Conservation (phyloP, 2,329 filamentous ascomycete species). For the Talaromyces islandicus region DNA sequence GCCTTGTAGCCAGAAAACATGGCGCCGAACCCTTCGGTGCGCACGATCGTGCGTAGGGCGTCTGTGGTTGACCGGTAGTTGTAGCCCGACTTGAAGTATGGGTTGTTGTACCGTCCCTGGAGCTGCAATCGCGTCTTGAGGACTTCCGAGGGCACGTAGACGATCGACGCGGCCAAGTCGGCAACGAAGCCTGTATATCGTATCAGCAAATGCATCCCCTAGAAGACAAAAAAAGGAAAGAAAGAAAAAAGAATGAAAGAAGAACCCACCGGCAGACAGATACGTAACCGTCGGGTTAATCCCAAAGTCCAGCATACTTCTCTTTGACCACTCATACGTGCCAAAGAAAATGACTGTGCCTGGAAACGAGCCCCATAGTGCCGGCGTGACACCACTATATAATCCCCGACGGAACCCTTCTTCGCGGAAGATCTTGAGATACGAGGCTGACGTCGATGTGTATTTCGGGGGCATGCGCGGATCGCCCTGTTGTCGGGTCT, state of each 20-base stretch:
- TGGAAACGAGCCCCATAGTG: conserved; percentile 84
- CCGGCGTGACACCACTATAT: conserved; percentile 90
- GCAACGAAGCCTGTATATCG: conserved; percentile 68
- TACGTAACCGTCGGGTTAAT: conserved; percentile 80
- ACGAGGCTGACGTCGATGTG: conserved; percentile 80
- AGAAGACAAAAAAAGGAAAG: not conserved
- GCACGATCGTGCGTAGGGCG: conserved; percentile 77
- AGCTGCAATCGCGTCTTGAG: conserved; percentile 95
- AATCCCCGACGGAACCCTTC: conserved; percentile 81
- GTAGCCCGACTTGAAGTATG: conserved; percentile 87
- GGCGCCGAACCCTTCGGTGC: conserved; percentile 73
- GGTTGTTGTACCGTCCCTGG: conserved; percentile 92
- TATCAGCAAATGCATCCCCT: not conserved
- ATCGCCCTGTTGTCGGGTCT: conserved; percentile 95
- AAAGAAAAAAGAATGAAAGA: too few species aligned
- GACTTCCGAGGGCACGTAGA: conserved; percentile 96
- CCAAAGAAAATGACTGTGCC: conserved; percentile 95
- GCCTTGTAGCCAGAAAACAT: conserved; percentile 97
- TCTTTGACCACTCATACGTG: conserved; percentile 91
- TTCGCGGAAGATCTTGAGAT: conserved; percentile 86
- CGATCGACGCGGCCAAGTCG: conserved; percentile 81
- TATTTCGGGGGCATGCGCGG: conserved; percentile 91
- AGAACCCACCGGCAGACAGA: conserved; percentile 65
- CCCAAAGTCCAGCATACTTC: conserved; percentile 77
- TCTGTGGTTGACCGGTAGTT: conserved; percentile 86